Evolutionary conservation across 257 asterid genomes (phyloP).

Genomic region (Solanum sitiens): DNA sequence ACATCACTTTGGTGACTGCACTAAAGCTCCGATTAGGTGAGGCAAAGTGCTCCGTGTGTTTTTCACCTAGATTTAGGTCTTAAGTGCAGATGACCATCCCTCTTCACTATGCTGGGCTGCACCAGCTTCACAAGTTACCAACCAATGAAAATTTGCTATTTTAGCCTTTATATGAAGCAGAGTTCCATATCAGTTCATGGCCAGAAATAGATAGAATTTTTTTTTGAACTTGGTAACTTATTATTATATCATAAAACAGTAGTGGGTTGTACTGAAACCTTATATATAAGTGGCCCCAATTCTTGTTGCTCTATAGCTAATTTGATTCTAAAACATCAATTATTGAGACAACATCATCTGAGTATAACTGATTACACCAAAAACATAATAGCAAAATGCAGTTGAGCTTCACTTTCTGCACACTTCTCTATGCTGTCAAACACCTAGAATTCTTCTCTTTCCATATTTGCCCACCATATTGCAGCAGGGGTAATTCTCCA

Average conservation of each 20-base stretch:
- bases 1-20: background rate
- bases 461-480: background rate
- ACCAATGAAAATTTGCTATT: background rate
- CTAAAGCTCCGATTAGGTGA: background rate
- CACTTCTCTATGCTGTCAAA: background rate
- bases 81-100: background rate
- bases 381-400: background rate
- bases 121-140: background rate
- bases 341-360: background rate
- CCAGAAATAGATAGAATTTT: background rate
- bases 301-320: background rate
- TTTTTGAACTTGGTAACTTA: background rate
- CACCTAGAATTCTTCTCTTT: background rate
- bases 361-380: background rate
- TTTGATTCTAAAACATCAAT: background rate
- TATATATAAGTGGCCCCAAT: background rate
- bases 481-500: background rate
- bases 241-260: background rate
- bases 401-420: background rate
- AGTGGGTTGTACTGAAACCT: background rate
- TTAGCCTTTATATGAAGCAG: background rate
- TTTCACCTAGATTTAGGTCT: background rate
- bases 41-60: background rate
- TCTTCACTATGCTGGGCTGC: background rate
- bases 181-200: background rate